These are phyloP conservation scores for Blepharisma stoltei DNA, from an alignment of 73 alveolate species.

Conservation along the genomic window DNA sequence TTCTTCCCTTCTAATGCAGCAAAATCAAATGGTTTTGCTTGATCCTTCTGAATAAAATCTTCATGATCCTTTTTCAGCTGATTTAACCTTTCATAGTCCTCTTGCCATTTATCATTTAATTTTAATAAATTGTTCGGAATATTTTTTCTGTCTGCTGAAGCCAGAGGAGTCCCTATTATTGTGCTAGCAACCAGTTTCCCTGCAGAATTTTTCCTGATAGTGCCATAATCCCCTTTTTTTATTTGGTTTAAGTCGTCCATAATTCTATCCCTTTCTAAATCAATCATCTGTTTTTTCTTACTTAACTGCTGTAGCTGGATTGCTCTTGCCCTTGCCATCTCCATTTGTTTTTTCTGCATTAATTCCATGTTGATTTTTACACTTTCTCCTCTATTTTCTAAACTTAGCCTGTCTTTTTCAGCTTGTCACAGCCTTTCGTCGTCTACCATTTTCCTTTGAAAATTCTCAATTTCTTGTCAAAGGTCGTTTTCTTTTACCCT, in stretches of 20 bases:
- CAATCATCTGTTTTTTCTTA: slow-evolving; percentile 62
- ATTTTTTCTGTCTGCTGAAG: not conserved
- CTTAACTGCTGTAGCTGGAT: slow-evolving; percentile 50
- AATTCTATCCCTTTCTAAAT: slow-evolving; percentile 60
- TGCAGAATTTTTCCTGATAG: not conserved
- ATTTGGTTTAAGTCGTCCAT: slow-evolving; percentile 46
- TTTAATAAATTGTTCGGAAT: not conserved
- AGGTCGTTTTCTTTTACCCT: slow-evolving; percentile 64
- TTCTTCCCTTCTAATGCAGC: slow-evolving; percentile 12
- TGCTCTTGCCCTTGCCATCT: slow-evolving; percentile 59
- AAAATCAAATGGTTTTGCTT: not conserved
- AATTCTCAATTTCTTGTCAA: slow-evolving; percentile 62
- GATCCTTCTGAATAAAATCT: slow-evolving; percentile 5
- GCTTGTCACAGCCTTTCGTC: not conserved
- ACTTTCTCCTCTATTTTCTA: slow-evolving; percentile 39
- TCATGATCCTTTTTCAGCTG: slow-evolving; percentile 7
- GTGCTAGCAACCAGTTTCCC: slow-evolving; percentile 1
- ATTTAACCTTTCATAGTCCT: not conserved
- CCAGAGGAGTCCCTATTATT: not conserved
- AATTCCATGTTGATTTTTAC: slow-evolving; percentile 26
- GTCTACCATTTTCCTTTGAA: not conserved
- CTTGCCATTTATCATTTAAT: slow-evolving; percentile 10
- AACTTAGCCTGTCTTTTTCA: not conserved
- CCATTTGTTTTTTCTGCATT: slow-evolving; percentile 39
- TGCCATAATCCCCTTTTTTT: slow-evolving; percentile 37